Conservation (phyloP, 768 basidiomycete genomes). For the Boletus patriciae region DNA sequence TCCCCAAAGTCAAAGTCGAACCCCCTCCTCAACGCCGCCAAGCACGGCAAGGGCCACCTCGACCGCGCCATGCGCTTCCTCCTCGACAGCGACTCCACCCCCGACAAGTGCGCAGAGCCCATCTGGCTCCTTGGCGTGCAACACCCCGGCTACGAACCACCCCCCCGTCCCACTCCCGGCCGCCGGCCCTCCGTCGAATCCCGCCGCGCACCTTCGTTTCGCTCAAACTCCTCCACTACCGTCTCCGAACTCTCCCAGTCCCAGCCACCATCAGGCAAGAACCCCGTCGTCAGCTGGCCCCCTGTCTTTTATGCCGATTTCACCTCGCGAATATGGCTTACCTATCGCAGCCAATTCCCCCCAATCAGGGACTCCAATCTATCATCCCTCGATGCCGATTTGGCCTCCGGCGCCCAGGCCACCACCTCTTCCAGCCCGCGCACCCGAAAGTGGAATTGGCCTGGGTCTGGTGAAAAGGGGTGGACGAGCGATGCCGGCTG, state of each 20-base stretch:
- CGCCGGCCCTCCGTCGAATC: slow-evolving; percentile 45
- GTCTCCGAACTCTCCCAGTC: slow-evolving; percentile 39
- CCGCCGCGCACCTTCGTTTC: slow-evolving; percentile 42
- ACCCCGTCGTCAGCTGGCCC: slow-evolving; percentile 59
- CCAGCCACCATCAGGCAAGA: slow-evolving; percentile 33
- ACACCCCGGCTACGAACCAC: slow-evolving; percentile 71
- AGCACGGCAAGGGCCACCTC: slow-evolving; percentile 71
- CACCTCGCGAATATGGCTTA: slow-evolving; percentile 84
- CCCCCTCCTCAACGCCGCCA: slow-evolving; percentile 65
- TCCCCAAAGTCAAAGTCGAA: slow-evolving; percentile 47
- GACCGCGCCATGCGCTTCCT: slow-evolving; percentile 87
- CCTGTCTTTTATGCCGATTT: slow-evolving; percentile 87
- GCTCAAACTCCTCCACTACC: slow-evolving; percentile 42
- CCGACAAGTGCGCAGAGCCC: slow-evolving; percentile 76
- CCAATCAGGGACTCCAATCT: slow-evolving; percentile 71
- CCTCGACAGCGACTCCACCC: slow-evolving; percentile 85
- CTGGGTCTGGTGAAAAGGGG: slow-evolving; percentile 63
- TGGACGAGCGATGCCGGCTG: slow-evolving; percentile 86
- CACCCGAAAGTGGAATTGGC: slow-evolving; percentile 62
- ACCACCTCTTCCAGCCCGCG: slow-evolving; percentile 44
- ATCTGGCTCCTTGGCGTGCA: slow-evolving; percentile 90
- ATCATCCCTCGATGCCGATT: slow-evolving; percentile 40
- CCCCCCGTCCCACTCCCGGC: slow-evolving; percentile 26
- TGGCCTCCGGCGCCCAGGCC: slow-evolving; percentile 31
- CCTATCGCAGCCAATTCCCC: slow-evolving; percentile 84